Conservation (phyloP, 1,284 basidiomycete species). For the Ustilago shanxiensis region DNA sequence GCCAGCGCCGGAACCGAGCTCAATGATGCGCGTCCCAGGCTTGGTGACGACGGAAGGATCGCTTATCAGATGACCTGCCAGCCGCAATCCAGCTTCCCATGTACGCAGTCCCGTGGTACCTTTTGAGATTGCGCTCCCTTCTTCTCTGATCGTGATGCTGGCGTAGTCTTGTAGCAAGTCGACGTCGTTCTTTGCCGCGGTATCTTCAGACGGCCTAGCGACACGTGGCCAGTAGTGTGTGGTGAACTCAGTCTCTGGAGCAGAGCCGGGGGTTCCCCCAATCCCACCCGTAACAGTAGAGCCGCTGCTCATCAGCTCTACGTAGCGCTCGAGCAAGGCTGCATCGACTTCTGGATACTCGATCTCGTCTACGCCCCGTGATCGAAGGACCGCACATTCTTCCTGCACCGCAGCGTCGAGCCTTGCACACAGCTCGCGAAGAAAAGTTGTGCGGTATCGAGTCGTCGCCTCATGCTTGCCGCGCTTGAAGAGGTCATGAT, state of each 20-base stretch:
- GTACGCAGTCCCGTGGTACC: constrained; percentile 54
- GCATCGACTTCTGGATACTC: constrained; percentile 49
- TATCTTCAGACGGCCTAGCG: neutral
- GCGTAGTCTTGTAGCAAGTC: constrained; percentile 25
- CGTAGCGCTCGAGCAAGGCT: constrained; percentile 42
- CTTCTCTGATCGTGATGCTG: constrained; percentile 40
- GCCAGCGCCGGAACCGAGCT: constrained; percentile 56
- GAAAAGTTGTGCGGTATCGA: constrained; percentile 40
- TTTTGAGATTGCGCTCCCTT: constrained; percentile 45
- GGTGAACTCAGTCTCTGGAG: constrained; percentile 37
- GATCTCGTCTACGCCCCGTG: constrained; percentile 35
- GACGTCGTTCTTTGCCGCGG: neutral
- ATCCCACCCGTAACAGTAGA: constrained; percentile 6
- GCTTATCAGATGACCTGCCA: constrained; percentile 42
- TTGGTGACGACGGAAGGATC: constrained; percentile 24
- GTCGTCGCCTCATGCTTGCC: constrained; percentile 16
- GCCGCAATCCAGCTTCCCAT: constrained; percentile 52
- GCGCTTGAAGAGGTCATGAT: constrained; percentile 32
- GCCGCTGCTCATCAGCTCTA: constrained; percentile 27
- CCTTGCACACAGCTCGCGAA: constrained; percentile 38
- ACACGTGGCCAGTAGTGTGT: constrained; percentile 34
- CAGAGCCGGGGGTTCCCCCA: constrained; percentile 5
- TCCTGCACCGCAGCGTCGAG: constrained; percentile 45
- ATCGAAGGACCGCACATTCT: constrained; percentile 24
- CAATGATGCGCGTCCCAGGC: constrained; percentile 38